Evolutionary conservation across 202 grass and related monocot species (phyloP).

Genomic region (Dendrocalamus latiflorus): DNA sequence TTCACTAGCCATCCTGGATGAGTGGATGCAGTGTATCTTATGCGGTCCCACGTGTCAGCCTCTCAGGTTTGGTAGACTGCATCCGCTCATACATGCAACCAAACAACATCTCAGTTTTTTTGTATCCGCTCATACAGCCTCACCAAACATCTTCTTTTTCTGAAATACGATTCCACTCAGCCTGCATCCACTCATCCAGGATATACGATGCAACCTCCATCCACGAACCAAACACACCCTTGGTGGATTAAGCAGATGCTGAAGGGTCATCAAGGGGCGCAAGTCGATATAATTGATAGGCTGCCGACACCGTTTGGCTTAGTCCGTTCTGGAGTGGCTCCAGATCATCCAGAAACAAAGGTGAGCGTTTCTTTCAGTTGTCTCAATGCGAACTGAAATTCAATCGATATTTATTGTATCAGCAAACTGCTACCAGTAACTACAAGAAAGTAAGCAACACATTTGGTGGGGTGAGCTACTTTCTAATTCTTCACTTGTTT

Average conservation of each 20-base stretch:
- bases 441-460: neutral
- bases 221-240: too few relatives aligned
- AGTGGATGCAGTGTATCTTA: too few relatives aligned
- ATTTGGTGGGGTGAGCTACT: neutral
- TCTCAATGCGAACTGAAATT: neutral
- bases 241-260: slow-evolving; percentile 54
- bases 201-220: too few relatives aligned
- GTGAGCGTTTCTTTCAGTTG: slow-evolving; percentile 18
- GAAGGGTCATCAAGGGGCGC: slow-evolving; percentile 57
- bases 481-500: neutral
- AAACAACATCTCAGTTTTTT: too few relatives aligned
- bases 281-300: slow-evolving; percentile 79
- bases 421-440: neutral
- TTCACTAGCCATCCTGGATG: too few relatives aligned
- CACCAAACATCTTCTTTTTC: too few relatives aligned
- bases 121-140: too few relatives aligned
- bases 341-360: slow-evolving; percentile 96
- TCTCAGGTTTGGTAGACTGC: too few relatives aligned
- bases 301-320: slow-evolving; percentile 86
- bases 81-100: too few relatives aligned
- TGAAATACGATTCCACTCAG: too few relatives aligned
- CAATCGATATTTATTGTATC: neutral
- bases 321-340: slow-evolving; percentile 84
- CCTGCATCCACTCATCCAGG: too few relatives aligned
- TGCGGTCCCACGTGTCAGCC: too few relatives aligned